A percentile compares a stretch with the other conserved stretches of the same genome.
Conservation (phyloP, 768 basidiomycete genomes). For the Auricularia cornea region DNA sequence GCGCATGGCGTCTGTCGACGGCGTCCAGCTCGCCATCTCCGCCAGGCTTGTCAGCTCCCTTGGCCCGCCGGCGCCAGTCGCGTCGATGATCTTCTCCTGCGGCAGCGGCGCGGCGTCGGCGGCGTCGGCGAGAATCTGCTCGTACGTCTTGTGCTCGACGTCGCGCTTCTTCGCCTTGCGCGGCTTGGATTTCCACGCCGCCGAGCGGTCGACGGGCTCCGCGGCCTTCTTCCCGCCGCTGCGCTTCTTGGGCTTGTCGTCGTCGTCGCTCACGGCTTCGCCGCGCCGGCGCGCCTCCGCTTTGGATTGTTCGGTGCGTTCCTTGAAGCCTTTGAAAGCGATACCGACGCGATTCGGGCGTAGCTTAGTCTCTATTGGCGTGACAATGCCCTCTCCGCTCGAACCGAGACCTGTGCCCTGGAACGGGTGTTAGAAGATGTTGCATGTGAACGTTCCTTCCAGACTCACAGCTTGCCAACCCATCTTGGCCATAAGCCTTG, state of each 20-base stretch:
- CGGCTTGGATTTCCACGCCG: slow-evolving; percentile 61
- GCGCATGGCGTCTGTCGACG: slow-evolving; percentile 76
- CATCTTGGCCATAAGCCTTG: slow-evolving; percentile 89
- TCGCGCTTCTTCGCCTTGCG: slow-evolving; percentile 78
- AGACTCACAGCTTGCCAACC: slow-evolving; percentile 73
- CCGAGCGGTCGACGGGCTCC: slow-evolving; percentile 48
- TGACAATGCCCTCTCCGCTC: slow-evolving; percentile 73
- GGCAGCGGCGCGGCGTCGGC: slow-evolving; percentile 40
- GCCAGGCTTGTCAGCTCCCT: slow-evolving; percentile 81
- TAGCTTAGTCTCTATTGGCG: slow-evolving; percentile 76
- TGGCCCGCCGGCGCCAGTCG: slow-evolving; percentile 90
- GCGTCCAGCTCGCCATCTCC: slow-evolving; percentile 78
- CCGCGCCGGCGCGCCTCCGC: slow-evolving; percentile 60
- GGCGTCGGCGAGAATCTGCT: slow-evolving; percentile 86
- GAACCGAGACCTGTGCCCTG: slow-evolving; percentile 62
- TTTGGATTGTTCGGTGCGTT: slow-evolving; percentile 80
- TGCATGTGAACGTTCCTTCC: neutral
- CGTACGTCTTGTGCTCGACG: slow-evolving; percentile 93
- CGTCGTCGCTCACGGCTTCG: slow-evolving; percentile 67
- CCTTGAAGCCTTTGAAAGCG: slow-evolving; percentile 78
- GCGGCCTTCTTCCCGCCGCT: slow-evolving; percentile 41
- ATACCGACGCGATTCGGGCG: slow-evolving; percentile 78
- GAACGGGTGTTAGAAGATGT: neutral
- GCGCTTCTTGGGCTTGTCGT: slow-evolving; percentile 39
- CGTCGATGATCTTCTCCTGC: slow-evolving; percentile 66